Evolutionary conservation across 805 yeast genomes (phyloP), one percentile per base, ranked within the genome.

Genomic region (Tetrapisispora nanseiensis): DNA sequence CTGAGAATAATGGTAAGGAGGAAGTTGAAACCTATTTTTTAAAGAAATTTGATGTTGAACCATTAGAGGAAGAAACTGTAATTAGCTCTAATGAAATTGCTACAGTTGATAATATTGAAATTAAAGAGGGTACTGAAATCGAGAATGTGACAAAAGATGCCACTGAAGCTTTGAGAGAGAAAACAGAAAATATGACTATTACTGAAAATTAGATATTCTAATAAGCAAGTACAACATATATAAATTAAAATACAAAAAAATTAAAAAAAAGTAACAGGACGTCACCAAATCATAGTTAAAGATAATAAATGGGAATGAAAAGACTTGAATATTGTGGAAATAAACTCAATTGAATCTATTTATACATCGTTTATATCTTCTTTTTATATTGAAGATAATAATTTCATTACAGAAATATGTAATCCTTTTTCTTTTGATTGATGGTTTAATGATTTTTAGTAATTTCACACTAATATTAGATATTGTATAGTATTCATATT

Each of bases 1-100:
- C 97, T 8, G 96, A 89, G 57, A 76, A 74, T 50, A 82, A 78
- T 51, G 78, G 76, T 38, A 75, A 81, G 54, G 81, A 76, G 45
- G 86, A 80, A 23, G 81, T 87, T 15, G 95, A 86, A 50, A 80
- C 76, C 32, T 89, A 78, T 67, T 75, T 86, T 56, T 68, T 89
- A 56, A 73, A 76, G 59, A 78, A 79, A 52, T 90, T 71, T 52
- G 82, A 85, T 35, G 76, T 83, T 35, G 81, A 76, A 42, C 80
- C 76, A 13, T 69, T 63, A n/a, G 70, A 61, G 10, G 78, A 70
- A 34, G 69, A 61, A n/a, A 67, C 59, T 16, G 76, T 67, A 28
- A 71, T 71, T 16, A 46, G 70, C 1, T 71, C 69, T 6, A 67
- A 62, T n/a, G 68, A 65, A 32, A 67, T 63, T 31, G 67, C 67